A percentile compares a stretch with the other conserved stretches of the same genome.
Evolutionary conservation across 2,329 filamentous ascomycete species (phyloP).

Genomic region (Hirsutella minnesotensis): DNA sequence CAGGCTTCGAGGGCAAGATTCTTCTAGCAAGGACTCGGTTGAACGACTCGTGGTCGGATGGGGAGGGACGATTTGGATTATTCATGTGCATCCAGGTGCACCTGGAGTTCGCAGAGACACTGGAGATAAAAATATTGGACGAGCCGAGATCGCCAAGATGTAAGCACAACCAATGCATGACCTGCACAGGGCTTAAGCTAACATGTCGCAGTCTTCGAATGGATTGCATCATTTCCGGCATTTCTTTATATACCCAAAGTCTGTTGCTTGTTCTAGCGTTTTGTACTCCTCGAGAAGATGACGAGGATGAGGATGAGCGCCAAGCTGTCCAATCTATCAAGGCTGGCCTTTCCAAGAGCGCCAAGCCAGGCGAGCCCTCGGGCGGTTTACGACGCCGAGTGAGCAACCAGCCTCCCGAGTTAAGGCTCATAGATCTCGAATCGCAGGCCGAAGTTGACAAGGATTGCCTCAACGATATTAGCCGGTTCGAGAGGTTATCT

Average conservation of each 20-base stretch:
- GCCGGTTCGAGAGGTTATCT: slow-evolving; percentile 73
- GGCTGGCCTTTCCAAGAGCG: slow-evolving; percentile 30
- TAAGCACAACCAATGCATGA: slow-evolving; percentile 34
- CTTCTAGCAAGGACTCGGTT: slow-evolving; percentile 34
- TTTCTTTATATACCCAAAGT: slow-evolving; percentile 90
- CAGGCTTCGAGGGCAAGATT: slow-evolving; percentile 36
- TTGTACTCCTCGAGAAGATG: slow-evolving; percentile 61
- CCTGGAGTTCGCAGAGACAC: slow-evolving; percentile 51
- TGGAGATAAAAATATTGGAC: slow-evolving; percentile 61
- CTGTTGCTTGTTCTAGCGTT: slow-evolving; percentile 88
- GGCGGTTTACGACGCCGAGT: slow-evolving; percentile 59
- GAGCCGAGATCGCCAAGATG: slow-evolving; percentile 87
- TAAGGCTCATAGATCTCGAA: slow-evolving; percentile 79
- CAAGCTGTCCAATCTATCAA: slow-evolving; percentile 23
- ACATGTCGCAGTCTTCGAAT: slow-evolving; percentile 58
- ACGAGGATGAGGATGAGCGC: slow-evolving; percentile 32
- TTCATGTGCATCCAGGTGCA: slow-evolving; percentile 76
- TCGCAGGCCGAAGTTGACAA: slow-evolving; percentile 82
- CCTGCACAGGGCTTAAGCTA: neutral
- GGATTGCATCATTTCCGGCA: slow-evolving; percentile 94
- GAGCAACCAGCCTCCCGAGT: slow-evolving; percentile 75
- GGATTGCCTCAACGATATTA: slow-evolving; percentile 66
- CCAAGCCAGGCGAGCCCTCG: slow-evolving; percentile 44
- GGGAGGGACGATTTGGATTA: slow-evolving; percentile 93
- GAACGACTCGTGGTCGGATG: slow-evolving; percentile 88